phyloP scores from a whole-genome alignment of 345 rosid species.

The Corchorus olitorius region DNA sequence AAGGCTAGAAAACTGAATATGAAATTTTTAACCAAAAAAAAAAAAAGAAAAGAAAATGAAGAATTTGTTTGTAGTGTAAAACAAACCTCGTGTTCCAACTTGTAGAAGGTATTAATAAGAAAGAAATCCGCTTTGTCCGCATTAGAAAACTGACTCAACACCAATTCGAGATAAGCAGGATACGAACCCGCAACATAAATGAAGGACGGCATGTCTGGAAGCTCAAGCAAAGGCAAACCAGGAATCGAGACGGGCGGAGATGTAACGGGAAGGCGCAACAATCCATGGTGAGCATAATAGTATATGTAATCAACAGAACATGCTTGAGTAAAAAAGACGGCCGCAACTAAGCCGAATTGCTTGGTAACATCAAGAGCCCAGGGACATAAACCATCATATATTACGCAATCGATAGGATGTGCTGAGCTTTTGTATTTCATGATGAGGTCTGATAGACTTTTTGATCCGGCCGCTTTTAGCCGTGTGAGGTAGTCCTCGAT shows the following conservation, averaged over 20 bases:
- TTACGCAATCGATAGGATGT: slow-evolving; percentile 47
- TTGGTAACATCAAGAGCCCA: slow-evolving; percentile 76
- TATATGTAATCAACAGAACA: slow-evolving; percentile 63
- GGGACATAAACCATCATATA: slow-evolving; percentile 62
- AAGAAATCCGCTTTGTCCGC: slow-evolving; percentile 44
- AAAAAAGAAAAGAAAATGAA: too few species aligned
- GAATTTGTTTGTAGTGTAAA: not conserved
- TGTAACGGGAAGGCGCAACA: slow-evolving; percentile 44
- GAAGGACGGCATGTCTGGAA: slow-evolving; percentile 60
- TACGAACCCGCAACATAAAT: slow-evolving; percentile 42
- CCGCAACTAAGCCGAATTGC: slow-evolving; percentile 47
- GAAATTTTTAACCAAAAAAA: too few species aligned
- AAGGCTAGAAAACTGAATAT: too few species aligned
- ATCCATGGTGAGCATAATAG: slow-evolving; percentile 40
- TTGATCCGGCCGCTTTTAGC: slow-evolving; percentile 45
- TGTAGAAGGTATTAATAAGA: slow-evolving; percentile 47
- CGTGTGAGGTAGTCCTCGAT: slow-evolving; percentile 38
- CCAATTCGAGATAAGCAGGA: slow-evolving; percentile 55
- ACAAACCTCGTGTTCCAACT: slow-evolving; percentile 51
- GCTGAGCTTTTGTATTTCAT: slow-evolving; percentile 28
- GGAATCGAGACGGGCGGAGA: slow-evolving; percentile 32
- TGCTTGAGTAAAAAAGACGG: slow-evolving; percentile 69
- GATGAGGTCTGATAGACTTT: slow-evolving; percentile 49
- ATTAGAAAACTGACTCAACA: slow-evolving; percentile 54
- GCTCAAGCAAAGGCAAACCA: slow-evolving; percentile 46